Conservation (phyloP, 352 stramenopile species). For the Phytopythium litorale region DNA sequence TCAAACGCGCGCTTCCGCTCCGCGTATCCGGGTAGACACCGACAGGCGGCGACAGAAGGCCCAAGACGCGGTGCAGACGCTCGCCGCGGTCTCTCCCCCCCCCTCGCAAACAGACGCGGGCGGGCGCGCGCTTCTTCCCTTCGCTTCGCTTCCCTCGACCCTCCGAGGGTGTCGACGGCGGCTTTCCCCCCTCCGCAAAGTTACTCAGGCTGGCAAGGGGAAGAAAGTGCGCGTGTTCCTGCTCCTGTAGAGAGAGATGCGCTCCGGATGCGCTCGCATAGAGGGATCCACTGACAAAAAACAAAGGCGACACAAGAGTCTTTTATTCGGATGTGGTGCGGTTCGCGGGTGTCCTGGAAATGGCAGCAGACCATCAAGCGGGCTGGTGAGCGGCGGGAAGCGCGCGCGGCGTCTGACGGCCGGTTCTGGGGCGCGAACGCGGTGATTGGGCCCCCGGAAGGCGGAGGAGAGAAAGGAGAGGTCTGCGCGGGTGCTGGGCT, state of each 20-base stretch:
- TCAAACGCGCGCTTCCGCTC: background rate
- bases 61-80: background rate
- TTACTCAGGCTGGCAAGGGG: background rate
- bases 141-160: background rate
- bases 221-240: conserved; percentile 5
- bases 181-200: background rate
- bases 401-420: background rate
- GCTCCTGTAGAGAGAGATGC: conserved; percentile 10
- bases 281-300: background rate
- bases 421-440: background rate
- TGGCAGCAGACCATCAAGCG: background rate
- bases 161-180: background rate
- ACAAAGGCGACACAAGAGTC: no score
- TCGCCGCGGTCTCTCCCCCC: background rate
- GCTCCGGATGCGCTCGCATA: background rate
- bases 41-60: background rate
- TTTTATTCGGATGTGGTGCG: no score
- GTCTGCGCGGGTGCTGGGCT: background rate
- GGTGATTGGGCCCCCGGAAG: background rate
- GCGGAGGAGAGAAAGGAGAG: background rate
- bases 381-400: background rate
- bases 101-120: background rate
- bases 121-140: background rate
- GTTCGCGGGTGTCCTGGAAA: background rate
- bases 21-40: background rate